Percentiles rank a stretch among this genome's conserved stretches.
phyloP scores from a whole-genome alignment of 768 basidiomycete genomes.

The Boletus insuetus region DNA sequence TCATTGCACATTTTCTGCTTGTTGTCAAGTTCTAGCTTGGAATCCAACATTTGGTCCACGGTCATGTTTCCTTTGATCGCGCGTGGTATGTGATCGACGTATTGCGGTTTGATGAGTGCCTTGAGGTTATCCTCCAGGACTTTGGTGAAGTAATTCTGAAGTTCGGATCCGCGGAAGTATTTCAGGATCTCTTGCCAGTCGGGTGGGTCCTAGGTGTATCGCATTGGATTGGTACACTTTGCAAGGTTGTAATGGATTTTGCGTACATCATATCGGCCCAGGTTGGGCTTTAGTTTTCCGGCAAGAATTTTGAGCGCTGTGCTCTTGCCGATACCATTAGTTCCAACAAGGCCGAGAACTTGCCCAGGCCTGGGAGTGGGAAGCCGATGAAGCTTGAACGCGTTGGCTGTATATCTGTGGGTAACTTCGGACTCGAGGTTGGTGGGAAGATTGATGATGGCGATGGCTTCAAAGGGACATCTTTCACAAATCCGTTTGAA shows the following conservation, averaged over 20 bases:
- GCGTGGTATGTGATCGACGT: conserved; percentile 97
- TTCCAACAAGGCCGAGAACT: conserved; percentile 97
- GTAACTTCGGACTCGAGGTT: conserved; percentile 95
- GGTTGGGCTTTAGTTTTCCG: conserved; percentile 96
- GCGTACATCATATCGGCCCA: conserved; percentile 92
- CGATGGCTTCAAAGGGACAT: conserved; percentile 98
- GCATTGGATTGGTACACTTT: not conserved
- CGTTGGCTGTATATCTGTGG: conserved; percentile 96
- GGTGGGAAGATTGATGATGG: conserved; percentile 98
- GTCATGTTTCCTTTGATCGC: conserved; percentile 90
- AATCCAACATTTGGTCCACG: conserved; percentile 88
- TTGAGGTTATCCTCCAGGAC: conserved; percentile 98
- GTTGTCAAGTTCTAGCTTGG: conserved; percentile 86
- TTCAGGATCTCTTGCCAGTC: conserved; percentile 99
- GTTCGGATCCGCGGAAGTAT: conserved; percentile 97
- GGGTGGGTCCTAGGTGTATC: conserved; percentile 73
- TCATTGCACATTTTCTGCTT: conserved; percentile 82
- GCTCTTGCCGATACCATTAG: conserved; percentile 99
- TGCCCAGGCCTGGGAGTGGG: conserved; percentile 97
- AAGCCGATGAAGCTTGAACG: conserved; percentile 97
- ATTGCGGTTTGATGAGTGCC: conserved; percentile 99
- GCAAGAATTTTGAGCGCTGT: conserved; percentile 96
- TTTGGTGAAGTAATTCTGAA: conserved; percentile 99
- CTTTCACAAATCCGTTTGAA: conserved; percentile 39
- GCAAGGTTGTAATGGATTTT: not conserved